Conservation (phyloP, 805 yeast genomes). For the Candida pseudofarinosa region DNA sequence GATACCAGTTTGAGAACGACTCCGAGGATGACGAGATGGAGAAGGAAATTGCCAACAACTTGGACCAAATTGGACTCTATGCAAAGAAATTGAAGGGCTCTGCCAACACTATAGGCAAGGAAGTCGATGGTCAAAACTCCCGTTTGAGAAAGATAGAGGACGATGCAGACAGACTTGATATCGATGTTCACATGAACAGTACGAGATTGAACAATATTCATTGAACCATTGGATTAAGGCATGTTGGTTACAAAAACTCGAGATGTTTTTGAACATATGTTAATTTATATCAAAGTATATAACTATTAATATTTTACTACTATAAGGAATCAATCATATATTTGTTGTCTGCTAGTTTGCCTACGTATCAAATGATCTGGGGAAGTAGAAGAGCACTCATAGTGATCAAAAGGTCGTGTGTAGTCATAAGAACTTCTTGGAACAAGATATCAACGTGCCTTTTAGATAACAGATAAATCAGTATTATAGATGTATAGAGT, state of each 20-base stretch:
- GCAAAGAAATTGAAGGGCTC: conserved; percentile 67
- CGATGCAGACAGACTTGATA: conserved; percentile 79
- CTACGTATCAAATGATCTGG: too few species aligned
- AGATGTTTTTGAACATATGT: too few species aligned
- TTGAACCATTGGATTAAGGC: neutral
- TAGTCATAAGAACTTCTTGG: neutral
- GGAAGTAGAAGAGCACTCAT: too few species aligned
- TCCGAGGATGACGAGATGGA: conserved; percentile 92
- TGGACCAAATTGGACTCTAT: conserved; percentile 70
- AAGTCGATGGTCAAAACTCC: conserved; percentile 72
- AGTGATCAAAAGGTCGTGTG: neutral
- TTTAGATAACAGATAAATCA: neutral
- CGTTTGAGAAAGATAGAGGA: conserved; percentile 76
- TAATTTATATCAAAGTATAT: neutral
- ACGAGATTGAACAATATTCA: conserved; percentile 58
- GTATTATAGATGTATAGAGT: neutral
- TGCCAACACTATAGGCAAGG: conserved; percentile 71
- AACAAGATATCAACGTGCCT: neutral
- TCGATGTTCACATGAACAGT: conserved; percentile 74
- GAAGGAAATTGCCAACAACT: conserved; percentile 75
- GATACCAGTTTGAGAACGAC: conserved; percentile 84
- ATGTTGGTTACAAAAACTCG: too few species aligned
- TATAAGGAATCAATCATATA: too few species aligned
- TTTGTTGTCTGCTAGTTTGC: too few species aligned
- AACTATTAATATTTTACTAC: neutral